Percentiles rank a stretch among this genome's conserved stretches.
Conservation (phyloP, 805 yeast species). For the Lachancea waltii region DNA sequence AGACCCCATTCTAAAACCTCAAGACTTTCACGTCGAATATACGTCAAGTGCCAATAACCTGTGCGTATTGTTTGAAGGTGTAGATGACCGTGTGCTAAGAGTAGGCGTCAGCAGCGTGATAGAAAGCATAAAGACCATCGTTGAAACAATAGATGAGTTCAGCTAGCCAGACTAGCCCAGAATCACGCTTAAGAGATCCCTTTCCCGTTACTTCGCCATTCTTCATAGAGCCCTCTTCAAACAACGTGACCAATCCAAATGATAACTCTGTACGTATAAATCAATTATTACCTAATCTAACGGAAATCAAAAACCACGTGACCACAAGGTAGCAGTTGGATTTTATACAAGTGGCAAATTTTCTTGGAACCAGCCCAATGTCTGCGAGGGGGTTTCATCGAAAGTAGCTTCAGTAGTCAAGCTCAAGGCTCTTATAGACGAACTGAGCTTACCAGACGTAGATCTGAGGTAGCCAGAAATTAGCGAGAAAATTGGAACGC, state of each 20-base stretch:
- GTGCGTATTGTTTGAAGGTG: slow-evolving; percentile 47
- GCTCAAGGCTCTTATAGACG: neutral
- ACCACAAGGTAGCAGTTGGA: neutral
- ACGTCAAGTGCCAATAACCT: slow-evolving; percentile 34
- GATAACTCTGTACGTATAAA: no score
- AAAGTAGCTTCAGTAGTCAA: neutral
- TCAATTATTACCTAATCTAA: no score
- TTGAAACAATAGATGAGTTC: slow-evolving; percentile 70
- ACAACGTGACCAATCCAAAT: no score
- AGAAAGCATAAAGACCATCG: slow-evolving; percentile 66
- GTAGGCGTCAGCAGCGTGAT: slow-evolving; percentile 79
- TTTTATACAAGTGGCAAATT: slow-evolving; percentile 1
- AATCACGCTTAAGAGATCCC: neutral
- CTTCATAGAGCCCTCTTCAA: no score
- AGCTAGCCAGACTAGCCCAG: neutral
- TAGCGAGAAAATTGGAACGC: neutral
- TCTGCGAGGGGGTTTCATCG: neutral
- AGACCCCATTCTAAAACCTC: slow-evolving; percentile 73
- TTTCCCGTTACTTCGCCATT: no score
- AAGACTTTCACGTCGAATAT: slow-evolving; percentile 52
- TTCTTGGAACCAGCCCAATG: neutral
- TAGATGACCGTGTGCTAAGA: slow-evolving; percentile 67
- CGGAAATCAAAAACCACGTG: no score
- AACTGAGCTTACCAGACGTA: neutral
- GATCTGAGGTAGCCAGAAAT: neutral